Conservation (phyloP, 345 rosid genomes). For the Theobroma cacao region DNA sequence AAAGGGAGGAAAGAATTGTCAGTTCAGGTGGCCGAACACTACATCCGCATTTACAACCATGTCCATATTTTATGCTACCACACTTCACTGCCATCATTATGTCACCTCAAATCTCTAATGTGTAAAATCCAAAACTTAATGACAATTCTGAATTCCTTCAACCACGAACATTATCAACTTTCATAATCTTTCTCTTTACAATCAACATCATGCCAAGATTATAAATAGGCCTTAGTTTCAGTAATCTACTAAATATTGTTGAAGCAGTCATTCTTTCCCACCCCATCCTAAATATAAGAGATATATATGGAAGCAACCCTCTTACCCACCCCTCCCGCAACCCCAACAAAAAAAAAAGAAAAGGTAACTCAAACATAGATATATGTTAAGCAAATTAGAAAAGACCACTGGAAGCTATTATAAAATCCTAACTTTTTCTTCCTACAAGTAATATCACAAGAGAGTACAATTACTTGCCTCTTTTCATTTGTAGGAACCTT, state of each 20-base stretch:
- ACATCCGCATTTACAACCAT: not conserved
- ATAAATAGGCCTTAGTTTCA: not conserved
- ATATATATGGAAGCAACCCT: not conserved
- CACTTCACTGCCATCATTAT: not conserved
- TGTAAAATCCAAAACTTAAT: not conserved
- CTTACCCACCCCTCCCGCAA: not conserved
- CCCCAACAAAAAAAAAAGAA: too few relatives aligned
- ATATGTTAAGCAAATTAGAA: not conserved
- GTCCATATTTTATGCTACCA: not conserved
- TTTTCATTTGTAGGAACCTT: constrained; percentile 73
- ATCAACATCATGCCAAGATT: not conserved
- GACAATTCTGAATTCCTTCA: not conserved
- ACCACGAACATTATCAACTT: not conserved
- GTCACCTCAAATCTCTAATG: not conserved
- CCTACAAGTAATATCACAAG: not conserved
- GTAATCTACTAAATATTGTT: not conserved
- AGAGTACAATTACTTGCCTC: constrained; percentile 49
- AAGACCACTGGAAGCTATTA: not conserved
- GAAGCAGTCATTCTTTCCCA: not conserved
- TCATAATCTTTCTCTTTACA: not conserved
- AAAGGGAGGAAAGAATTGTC: not conserved
- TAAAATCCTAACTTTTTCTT: not conserved
- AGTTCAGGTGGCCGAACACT: not conserved
- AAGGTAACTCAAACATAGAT: not conserved
- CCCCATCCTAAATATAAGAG: not conserved